Evolutionary conservation across 2,329 filamentous ascomycete species (phyloP), one percentile per base, ranked within the genome.

Genomic region (Exophiala aquamarina): DNA sequence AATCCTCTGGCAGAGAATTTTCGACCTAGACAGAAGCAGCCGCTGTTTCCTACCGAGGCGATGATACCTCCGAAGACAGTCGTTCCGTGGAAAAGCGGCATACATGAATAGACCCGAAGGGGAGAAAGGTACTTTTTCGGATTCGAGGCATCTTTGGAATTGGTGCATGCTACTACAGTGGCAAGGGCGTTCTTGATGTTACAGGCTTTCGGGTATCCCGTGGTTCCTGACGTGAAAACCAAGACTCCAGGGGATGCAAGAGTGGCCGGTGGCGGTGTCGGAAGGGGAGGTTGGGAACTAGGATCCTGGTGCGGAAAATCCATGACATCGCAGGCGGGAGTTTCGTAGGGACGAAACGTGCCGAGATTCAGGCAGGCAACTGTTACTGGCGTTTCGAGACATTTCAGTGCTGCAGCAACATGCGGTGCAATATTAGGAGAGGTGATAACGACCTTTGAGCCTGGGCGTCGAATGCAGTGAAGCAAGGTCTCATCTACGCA

Each of bases 41-140:
- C n/a, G n/a, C n/a, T n/a, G n/a, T n/a, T n/a, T n/a, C n/a, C n/a
- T n/a, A n/a, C n/a, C n/a, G n/a, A n/a, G n/a, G n/a, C n/a, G 35
- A 81, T 73, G 37, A 76, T 66, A 21, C 76, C 72, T 6, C 71
- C 73, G 23, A 85, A 79, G 14, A 78, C 78, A 5, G 85, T 89
- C 0, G 89, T 88, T 34, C 86, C 85, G 70, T 95, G 89, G 63
- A 95, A 95, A 5, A 95, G 74, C 0, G 89, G 89, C 88, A 95
- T 94, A 64, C 84, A 87, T 60, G 82, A 77, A 60, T 89, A 89
- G n/a, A n/a, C n/a, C n/a, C n/a, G n/a, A n/a, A n/a, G n/a, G n/a
- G n/a, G n/a, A n/a, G n/a, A n/a, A n/a, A n/a, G n/a, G n/a, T n/a
- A n/a, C 32, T 35, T 35, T 14, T 35, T 35, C 32, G 14, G 14